Conservation (phyloP, 768 basidiomycete genomes). For the Leucocoprinus birnbaumii region DNA sequence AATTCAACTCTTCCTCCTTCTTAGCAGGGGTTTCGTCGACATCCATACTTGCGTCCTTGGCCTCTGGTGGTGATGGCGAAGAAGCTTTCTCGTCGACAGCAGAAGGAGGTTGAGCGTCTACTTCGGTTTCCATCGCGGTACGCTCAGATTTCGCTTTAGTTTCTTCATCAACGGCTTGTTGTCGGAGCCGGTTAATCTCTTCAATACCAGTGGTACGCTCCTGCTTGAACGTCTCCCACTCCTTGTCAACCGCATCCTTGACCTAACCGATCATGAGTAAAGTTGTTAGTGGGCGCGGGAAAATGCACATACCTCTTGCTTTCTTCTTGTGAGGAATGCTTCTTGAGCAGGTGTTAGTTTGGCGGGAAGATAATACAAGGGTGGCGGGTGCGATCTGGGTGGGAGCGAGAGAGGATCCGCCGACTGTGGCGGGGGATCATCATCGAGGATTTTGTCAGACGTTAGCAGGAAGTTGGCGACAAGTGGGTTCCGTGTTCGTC, state of each 20-base stretch:
- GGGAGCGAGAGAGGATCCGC: conserved; percentile 41
- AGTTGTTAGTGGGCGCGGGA: neutral
- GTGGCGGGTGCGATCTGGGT: conserved; percentile 68
- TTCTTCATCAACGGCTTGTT: conserved; percentile 67
- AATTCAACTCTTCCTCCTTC: conserved; percentile 31
- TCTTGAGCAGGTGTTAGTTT: conserved; percentile 69
- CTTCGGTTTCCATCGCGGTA: conserved; percentile 33
- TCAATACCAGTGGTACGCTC: conserved; percentile 58
- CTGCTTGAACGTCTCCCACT: conserved; percentile 62
- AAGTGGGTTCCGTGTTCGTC: conserved; percentile 66
- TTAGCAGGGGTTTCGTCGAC: conserved; percentile 31
- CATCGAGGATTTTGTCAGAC: conserved; percentile 59
- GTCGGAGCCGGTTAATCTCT: conserved; percentile 61
- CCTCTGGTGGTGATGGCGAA: neutral
- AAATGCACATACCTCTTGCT: conserved; percentile 51
- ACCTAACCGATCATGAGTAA: conserved; percentile 37
- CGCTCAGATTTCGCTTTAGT: conserved; percentile 39
- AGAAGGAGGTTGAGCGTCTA: conserved; percentile 21
- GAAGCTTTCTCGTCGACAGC: conserved; percentile 17
- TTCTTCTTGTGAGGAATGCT: conserved; percentile 58
- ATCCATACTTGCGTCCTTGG: conserved; percentile 33
- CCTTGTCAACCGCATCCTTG: conserved; percentile 57
- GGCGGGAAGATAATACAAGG: conserved; percentile 74
- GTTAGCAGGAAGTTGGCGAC: conserved; percentile 76
- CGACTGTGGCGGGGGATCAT: conserved; percentile 31